Conservation (phyloP, 2,329 filamentous ascomycete genomes). For the Emmonsiellopsis sp. region DNA sequence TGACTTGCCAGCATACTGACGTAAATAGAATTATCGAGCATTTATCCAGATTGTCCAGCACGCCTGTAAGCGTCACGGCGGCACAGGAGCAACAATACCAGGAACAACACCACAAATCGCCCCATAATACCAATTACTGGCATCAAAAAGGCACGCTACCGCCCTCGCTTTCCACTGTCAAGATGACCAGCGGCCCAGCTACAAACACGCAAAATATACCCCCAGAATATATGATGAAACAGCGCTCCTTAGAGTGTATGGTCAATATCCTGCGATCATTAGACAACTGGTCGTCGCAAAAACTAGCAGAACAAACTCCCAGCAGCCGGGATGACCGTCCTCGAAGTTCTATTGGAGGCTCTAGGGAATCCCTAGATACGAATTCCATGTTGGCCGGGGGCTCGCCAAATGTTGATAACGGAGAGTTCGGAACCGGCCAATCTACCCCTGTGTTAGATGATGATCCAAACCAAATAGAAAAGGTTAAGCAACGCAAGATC, state of each 20-base stretch:
- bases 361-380: constrained; percentile 69
- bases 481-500: constrained; percentile 87
- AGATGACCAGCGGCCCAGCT: constrained; percentile 49
- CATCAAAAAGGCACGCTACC: constrained; percentile 77
- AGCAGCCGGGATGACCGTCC: constrained; percentile 12
- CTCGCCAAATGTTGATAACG: constrained; percentile 51
- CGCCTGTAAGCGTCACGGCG: constrained; percentile 64
- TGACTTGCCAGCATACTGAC: constrained; percentile 3
- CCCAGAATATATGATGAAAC: constrained; percentile 84
- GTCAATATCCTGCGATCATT: constrained; percentile 83
- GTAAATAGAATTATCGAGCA: constrained; percentile 71
- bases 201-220: constrained; percentile 57
- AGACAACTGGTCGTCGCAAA: constrained; percentile 82
- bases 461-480: constrained; percentile 88
- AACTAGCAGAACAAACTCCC: constrained; percentile 39
- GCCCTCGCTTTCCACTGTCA: constrained; percentile 72
- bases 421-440: constrained; percentile 47
- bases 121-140: constrained; percentile 63
- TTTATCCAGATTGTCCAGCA: constrained; percentile 75
- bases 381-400: constrained; percentile 40
- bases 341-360: constrained; percentile 48
- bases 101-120: constrained; percentile 59
- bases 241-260: constrained; percentile 76
- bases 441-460: constrained; percentile 69
- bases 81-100: constrained; percentile 79